Evolutionary conservation across 805 yeast species (phyloP).

Genomic region (Candida ficus): DNA sequence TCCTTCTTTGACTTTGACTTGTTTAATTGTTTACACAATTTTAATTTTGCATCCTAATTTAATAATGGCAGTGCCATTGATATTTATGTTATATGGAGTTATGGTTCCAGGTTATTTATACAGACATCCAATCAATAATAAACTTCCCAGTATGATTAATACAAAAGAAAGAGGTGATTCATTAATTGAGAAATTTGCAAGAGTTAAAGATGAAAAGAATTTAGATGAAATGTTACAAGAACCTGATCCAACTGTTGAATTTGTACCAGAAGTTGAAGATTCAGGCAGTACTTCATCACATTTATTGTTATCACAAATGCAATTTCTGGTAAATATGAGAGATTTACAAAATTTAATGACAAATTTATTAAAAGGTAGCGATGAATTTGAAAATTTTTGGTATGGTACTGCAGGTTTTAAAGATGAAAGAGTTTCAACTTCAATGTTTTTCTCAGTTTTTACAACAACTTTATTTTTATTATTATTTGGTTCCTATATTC

Average conservation of each 20-base stretch:
- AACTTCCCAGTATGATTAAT: conserved; percentile 32
- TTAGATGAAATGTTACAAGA: conserved; percentile 10
- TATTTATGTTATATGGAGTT: conserved; percentile 48
- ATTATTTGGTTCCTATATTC: conserved; percentile 46
- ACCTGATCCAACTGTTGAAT: conserved; percentile 10
- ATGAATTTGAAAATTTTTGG: conserved; percentile 48
- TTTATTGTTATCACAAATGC: conserved; percentile 30
- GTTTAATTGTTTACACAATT: conserved; percentile 55
- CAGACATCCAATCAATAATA: conserved; percentile 56
- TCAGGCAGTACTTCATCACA: conserved; percentile 15
- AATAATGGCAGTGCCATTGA: conserved; percentile 56
- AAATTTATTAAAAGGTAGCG: conserved; percentile 44
- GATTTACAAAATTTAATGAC: conserved; percentile 67
- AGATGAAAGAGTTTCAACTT: conserved; percentile 63
- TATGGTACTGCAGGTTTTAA: conserved; percentile 64
- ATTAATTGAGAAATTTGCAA: conserved; percentile 36
- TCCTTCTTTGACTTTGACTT: conserved; percentile 63
- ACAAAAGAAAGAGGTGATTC: conserved; percentile 48
- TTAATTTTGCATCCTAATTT: conserved; percentile 69
- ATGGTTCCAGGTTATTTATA: conserved; percentile 67
- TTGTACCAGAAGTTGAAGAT: conserved; percentile 23
- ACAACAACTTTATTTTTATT: conserved; percentile 35
- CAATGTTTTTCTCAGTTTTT: conserved; percentile 43
- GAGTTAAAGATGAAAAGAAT: conserved; percentile 23
- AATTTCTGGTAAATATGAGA: conserved; percentile 53